Base-by-base conservation (phyloP, 2,329 filamentous ascomycete species). In the Dichotomopilus funicola region DNA sequence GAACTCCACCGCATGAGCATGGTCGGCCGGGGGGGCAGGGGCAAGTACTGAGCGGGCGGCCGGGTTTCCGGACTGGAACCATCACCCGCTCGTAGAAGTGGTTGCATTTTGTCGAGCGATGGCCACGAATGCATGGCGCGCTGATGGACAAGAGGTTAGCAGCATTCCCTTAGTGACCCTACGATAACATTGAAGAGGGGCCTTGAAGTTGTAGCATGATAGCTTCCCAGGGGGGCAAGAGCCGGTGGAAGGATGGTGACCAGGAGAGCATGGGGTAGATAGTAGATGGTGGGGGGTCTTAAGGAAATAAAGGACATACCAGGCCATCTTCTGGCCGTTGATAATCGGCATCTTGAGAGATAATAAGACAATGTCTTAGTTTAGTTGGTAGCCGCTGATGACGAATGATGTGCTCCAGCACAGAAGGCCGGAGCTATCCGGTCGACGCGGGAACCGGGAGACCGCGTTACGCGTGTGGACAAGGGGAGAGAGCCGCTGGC, bases 81-180 rank as follows among this genome's bases (percentile, higher is more conserved):
- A 89, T 82, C 37, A 88, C 72, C 56, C 86, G 81, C 63, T 88
- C 85, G 60, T 78, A 77, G 58, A 76, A 78, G 67, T 89, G 86
- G 48, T 80, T 84, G 70, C 86, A 89, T 74, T 87, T 88, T 51
- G 86, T 88, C 35, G 86, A 89, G 64, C 86, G 83, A 70, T 89
- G 86, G 55, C 86, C 86, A 65, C 86, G 83, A 63, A 89, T 89
- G 68, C 86, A 89, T 66, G 86, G 85, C 75, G 82, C 82, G 71
- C 86, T 89, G 63, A 47, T 54, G 48, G 55, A 36, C 38, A 13
- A 31, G 41, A 57, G 52, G 54, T 63, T 55, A 64, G 57, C 59
- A 58, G 37, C 27, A 19, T 8, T 33, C 12, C 12, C n/a, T 36
- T 7, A 7, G 31, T 36, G 49, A 35, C 38, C 10, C 31, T 50